Evolutionary conservation across 1,139 yeast genomes (phyloP), one percentile per base, ranked within the genome.

Genomic region (Saccharomycopsis crataegensis): DNA sequence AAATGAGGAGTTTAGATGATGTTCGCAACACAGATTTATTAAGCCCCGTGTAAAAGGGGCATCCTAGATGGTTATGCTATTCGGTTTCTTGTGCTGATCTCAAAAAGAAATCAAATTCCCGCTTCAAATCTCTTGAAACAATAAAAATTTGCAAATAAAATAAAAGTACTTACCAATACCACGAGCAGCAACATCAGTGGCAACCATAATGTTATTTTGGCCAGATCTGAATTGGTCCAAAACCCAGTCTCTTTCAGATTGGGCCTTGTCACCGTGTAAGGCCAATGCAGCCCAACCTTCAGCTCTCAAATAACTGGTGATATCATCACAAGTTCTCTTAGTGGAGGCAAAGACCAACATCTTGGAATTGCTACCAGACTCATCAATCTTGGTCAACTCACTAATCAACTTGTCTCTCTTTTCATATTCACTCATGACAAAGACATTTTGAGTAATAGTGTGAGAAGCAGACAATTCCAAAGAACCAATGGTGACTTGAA

Each of bases 211-310:
- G 61, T 97, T 96, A 55, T 95, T 83, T 70, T 84, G 86, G 63
- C 98, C 98, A 58, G 82, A 70, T 78, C 86, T 87, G 78, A 93
- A 93, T 73, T 93, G 96, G 62, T 76, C 79, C 72, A 93, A 78
- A 62, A 93, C 99, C 98, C 98, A 93, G 74, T 93, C 99, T 79
- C 99, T 91, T 75, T 93, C 99, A 68, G 83, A 81, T 77, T 93
- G 99, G 65, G 86, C 90, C 74, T 93, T 93, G 73, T 94, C 99
- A 77, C 99, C 99, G 70, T 93, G 99, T 67, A 93, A 90, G 66
- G 99, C 97, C 70, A 93, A 79, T 54, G 99, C 99, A 62, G 97
- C 97, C 96, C 96, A 93, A 59, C 99, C 99, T 66, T 93, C 98
- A 62, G 86, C 84, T 76, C 99, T 87, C 67, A 94, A 82, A 70